These are phyloP conservation scores for Phytophthora ohioensis DNA, from an alignment of 352 stramenopile species.

Conservation along the genomic window DNA sequence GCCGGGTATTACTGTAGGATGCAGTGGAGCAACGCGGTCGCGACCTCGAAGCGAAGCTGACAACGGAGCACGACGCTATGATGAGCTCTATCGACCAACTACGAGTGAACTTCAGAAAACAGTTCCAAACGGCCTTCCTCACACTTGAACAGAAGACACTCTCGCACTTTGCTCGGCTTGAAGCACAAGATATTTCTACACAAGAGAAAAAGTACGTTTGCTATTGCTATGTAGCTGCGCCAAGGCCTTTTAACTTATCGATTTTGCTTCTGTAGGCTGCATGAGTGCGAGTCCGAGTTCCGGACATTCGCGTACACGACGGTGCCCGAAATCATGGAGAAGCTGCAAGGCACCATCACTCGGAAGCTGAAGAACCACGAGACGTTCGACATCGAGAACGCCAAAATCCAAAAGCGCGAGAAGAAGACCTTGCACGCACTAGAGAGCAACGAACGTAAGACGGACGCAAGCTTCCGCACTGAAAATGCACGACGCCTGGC, in stretches of 20 bases:
- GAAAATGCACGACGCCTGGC: slow-evolving; percentile 66
- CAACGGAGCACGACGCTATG: slow-evolving; percentile 65
- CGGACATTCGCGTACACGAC: slow-evolving; percentile 82
- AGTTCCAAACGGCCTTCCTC: slow-evolving; percentile 65
- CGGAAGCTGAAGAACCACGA: slow-evolving; percentile 92
- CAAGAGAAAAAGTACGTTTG: slow-evolving; percentile 59
- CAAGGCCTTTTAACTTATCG: neutral
- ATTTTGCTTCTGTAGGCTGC: slow-evolving; percentile 44
- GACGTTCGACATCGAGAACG: slow-evolving; percentile 94
- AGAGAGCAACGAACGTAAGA: slow-evolving; percentile 70
- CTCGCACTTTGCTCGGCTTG: slow-evolving; percentile 66
- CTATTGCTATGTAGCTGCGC: neutral
- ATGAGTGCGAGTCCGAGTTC: slow-evolving; percentile 63
- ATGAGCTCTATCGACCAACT: slow-evolving; percentile 67
- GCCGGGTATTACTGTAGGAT: slow-evolving; percentile 41
- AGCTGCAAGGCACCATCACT: slow-evolving; percentile 87
- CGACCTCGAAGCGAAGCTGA: slow-evolving; percentile 59
- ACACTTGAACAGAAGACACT: slow-evolving; percentile 65
- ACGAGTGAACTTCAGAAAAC: slow-evolving; percentile 48
- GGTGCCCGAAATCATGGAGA: slow-evolving; percentile 91
- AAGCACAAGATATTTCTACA: slow-evolving; percentile 52
- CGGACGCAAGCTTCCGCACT: slow-evolving; percentile 66
- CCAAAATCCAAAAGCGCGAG: slow-evolving; percentile 92
- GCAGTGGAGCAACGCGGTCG: slow-evolving; percentile 72
- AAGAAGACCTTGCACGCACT: slow-evolving; percentile 85